Conservation (phyloP, 1,284 basidiomycete genomes). For the Kwoniella shivajii region DNA sequence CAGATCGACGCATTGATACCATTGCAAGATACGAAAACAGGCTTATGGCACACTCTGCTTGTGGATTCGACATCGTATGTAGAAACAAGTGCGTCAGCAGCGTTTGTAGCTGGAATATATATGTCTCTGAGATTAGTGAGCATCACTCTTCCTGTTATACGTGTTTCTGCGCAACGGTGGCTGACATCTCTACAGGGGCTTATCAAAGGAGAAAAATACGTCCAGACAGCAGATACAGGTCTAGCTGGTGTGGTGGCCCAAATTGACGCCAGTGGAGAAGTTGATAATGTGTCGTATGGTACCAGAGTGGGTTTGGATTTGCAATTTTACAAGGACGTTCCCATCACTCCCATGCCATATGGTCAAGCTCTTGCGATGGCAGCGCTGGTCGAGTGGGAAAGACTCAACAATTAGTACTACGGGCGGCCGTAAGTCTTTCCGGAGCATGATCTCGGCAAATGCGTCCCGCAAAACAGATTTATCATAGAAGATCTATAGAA, state of each 20-base stretch:
- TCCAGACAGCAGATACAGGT: slow-evolving; percentile 14
- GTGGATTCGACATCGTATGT: slow-evolving; percentile 63
- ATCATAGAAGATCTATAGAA: too few species aligned
- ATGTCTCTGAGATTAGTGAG: slow-evolving; percentile 58
- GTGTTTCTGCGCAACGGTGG: neutral
- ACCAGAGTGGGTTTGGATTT: slow-evolving; percentile 20
- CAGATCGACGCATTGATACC: slow-evolving; percentile 63
- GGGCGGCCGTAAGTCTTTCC: too few species aligned
- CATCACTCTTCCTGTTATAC: neutral
- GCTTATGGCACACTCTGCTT: slow-evolving; percentile 66
- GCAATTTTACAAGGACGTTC: slow-evolving; percentile 30
- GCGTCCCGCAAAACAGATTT: too few species aligned
- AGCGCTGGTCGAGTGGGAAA: slow-evolving; percentile 28
- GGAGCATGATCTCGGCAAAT: too few species aligned
- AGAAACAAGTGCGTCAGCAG: slow-evolving; percentile 64
- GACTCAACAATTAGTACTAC: slow-evolving; percentile 6
- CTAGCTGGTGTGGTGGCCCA: slow-evolving; percentile 25
- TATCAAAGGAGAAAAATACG: slow-evolving; percentile 17
- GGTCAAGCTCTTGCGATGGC: slow-evolving; percentile 28
- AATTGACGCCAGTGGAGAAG: slow-evolving; percentile 22
- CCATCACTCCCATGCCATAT: slow-evolving; percentile 21
- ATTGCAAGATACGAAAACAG: slow-evolving; percentile 59
- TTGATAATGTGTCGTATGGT: slow-evolving; percentile 28
- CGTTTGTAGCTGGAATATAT: slow-evolving; percentile 65
- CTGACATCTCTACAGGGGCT: slow-evolving; percentile 13